These are phyloP conservation scores for Cercospora canescens DNA, from an alignment of 2,329 filamentous ascomycete species.

Conservation along the genomic window DNA sequence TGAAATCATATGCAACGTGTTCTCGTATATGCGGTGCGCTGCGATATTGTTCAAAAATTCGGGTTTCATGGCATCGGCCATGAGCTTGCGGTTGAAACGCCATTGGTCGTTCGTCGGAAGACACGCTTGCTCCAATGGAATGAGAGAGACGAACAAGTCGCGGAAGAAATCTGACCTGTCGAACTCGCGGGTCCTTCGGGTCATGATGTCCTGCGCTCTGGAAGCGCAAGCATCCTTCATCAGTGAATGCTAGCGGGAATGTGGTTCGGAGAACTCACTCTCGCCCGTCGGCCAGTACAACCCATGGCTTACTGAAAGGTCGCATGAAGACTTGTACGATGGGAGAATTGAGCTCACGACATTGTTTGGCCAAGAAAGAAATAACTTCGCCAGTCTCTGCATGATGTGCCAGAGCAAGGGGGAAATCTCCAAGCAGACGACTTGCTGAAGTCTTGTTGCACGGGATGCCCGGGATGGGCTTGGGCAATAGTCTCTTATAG, in stretches of 20 bases:
- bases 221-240: neutral
- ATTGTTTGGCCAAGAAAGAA: neutral
- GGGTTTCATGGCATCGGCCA: conserved; percentile 6
- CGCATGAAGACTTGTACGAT: conserved; percentile 8
- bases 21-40: neutral
- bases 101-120: conserved; percentile 8
- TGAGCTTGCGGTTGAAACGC: neutral
- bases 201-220: conserved; percentile 6
- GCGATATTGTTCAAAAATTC: neutral
- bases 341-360: neutral
- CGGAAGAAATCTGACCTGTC: conserved; percentile 5
- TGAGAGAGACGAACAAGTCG: neutral
- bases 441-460: neutral
- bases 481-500: neutral
- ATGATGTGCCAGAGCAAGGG: neutral
- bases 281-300: neutral
- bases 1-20: neutral
- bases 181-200: neutral
- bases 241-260: neutral
- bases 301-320: conserved; percentile 4
- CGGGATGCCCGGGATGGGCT: conserved; percentile 6
- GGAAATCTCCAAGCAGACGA: neutral
- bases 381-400: neutral
- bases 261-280: no score
- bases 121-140: neutral